These are phyloP conservation scores for Sordariomycetes sp. DNA, from an alignment of 2,329 filamentous ascomycete species.

Conservation along the genomic window DNA sequence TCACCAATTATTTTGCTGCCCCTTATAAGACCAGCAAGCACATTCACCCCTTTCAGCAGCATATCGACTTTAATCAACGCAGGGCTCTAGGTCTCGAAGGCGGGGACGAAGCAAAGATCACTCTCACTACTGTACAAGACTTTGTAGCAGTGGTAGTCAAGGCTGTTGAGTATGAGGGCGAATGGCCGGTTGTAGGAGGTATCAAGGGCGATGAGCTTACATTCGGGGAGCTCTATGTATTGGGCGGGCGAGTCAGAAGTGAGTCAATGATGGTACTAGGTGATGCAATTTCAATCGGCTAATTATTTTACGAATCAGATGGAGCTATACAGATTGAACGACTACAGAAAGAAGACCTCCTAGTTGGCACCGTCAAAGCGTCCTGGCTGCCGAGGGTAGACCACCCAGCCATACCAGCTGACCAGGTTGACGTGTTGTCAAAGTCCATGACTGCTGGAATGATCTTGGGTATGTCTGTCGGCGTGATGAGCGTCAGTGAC, in stretches of 20 bases:
- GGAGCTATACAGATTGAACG: slow-evolving; percentile 10
- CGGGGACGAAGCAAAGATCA: slow-evolving; percentile 29
- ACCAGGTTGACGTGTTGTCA: slow-evolving; percentile 11
- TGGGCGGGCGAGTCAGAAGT: slow-evolving; percentile 33
- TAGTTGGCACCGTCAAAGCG: slow-evolving; percentile 11
- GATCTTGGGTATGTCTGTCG: slow-evolving; percentile 21
- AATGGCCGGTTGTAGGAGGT: slow-evolving; percentile 32
- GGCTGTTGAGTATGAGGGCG: slow-evolving; percentile 32
- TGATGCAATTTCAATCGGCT: not conserved
- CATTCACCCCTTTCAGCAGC: slow-evolving; percentile 24
- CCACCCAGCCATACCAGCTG: slow-evolving; percentile 11
- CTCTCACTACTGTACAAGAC: slow-evolving; percentile 33
- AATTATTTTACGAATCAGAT: slow-evolving; percentile 6
- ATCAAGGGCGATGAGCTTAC: slow-evolving; percentile 27
- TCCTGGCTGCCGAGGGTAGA: slow-evolving; percentile 11
- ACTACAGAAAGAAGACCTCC: slow-evolving; percentile 10
- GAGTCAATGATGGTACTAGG: not conserved
- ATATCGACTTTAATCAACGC: slow-evolving; percentile 28
- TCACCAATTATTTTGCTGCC: slow-evolving; percentile 44
- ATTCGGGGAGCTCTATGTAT: slow-evolving; percentile 22
- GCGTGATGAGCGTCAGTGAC: slow-evolving; percentile 26
- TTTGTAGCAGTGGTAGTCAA: slow-evolving; percentile 26
- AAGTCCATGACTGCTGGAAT: slow-evolving; percentile 21
- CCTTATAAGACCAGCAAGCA: slow-evolving; percentile 36
- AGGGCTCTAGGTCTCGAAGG: slow-evolving; percentile 33